Base-by-base conservation (phyloP, 129 eudicot species). In the Mikania micrantha region DNA sequence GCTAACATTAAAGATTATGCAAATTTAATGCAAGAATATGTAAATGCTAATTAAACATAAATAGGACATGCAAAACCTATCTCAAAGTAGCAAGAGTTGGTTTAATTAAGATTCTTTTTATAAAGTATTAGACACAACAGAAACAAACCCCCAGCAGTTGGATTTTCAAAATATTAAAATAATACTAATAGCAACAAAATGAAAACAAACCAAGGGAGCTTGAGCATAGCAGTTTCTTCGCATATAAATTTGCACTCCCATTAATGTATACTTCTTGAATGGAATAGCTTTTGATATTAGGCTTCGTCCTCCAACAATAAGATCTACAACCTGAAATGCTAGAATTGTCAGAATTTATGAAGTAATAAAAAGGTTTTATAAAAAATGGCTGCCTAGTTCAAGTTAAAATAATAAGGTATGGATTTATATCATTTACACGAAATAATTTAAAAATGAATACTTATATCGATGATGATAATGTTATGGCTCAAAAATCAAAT, bases 181-280 rank as follows among this genome's bases (percentile, higher is more conserved):
- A n/a, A 34, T 29, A 62, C 62, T 19, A 63, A 34, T 22, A 38
- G 53, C 17, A 27, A 21, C 15, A 19, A 74, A 38, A 31, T 12
- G 57, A 65, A 52, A 64, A 65, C 78, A 64, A 65, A 65, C 70
- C 78, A 7, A 74, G 58, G 25, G 78, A 73, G 71, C 64, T 47
- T 9, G 25, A 38, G 47, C 13, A 64, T 24, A 39, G 31, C 40
- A 49, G 15, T 24, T 54, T 25, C 42, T 4, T 50, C 64, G 44
- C 28, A 24, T 36, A 64, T 45, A 25, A 59, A 11, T 28, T 16
- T 64, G 22, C 16, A 74, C 71, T 53, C 66, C 66, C 60, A 65
- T 17, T 19, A 65, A 50, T 36, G 68, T 66, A 58, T 70, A 17
- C 42, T 58, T 32, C 59, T 74, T 54, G 36, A 53, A 54, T 54